Evolutionary conservation across 306 rosid genomes (phyloP), one percentile per base, ranked within the genome.

Genomic region (Spatholobus suberectus): DNA sequence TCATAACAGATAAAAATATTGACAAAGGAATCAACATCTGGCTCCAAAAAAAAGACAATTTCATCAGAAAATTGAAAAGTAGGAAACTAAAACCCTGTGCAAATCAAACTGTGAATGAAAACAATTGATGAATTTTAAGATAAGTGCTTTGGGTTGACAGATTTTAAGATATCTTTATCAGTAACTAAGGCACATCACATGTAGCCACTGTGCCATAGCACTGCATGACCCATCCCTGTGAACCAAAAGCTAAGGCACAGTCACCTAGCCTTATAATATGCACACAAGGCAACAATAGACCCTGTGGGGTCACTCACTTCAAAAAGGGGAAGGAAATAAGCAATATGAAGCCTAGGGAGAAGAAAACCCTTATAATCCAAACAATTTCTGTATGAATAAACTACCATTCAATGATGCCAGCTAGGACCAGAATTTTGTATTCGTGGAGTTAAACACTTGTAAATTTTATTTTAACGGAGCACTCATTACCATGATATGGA

Each of bases 401-500:
- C 44, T 40, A 27, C 57, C 55, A 46, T 51, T 40, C 18, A 61
- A 38, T 49, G 62, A 78, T 71, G 69, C 62, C 41, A 29, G 9
- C 40, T 72, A 38, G 46, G 59, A 14, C 23, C 21, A 18, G 8
- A 47, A 18, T 24, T 70, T 70, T 18, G 5, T 4, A 34, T 43
- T 27, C 2, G 1, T 61, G 80, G 71, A 78, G 76, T 62, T 18
- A 55, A n/a, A 78, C 70, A 51, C 41, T 3, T 47, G 58, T 8
- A 75, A 75, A 40, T 37, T 57, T 5, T 29, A 21, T 57, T n/a
- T 29, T 63, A 61, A 76, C 68, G 88, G 79, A 80, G 62, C 79
- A 80, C 79, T 80, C 13, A 8, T 18, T 8, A 46, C 79, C 66
- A 44, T 79, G 82, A 80, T 40, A 38, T 58, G 17, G 85, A 81